A percentile compares a stretch with the other conserved stretches of the same genome.
phyloP scores from a whole-genome alignment of 345 rosid genomes.

The Eucalyptus sideroxylon region DNA sequence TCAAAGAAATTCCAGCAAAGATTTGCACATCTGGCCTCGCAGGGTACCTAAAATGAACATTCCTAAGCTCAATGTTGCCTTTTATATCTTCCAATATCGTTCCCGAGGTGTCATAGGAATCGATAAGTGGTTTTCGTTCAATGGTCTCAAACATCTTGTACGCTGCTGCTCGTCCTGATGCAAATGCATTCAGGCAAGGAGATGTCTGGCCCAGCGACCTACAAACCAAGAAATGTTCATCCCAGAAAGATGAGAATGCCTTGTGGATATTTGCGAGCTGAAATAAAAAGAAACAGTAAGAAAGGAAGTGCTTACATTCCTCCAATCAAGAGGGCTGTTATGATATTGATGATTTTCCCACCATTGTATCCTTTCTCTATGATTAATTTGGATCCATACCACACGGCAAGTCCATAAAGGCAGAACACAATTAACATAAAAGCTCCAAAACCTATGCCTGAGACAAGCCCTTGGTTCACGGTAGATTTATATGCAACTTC shows the following conservation, averaged over 20 bases:
- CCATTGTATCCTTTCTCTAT: slow-evolving; percentile 58
- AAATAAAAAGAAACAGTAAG: neutral
- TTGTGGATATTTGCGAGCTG: neutral
- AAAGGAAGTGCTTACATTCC: slow-evolving; percentile 43
- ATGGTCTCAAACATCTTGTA: slow-evolving; percentile 69
- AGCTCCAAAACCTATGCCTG: slow-evolving; percentile 63
- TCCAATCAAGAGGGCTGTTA: slow-evolving; percentile 56
- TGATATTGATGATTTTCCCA: slow-evolving; percentile 62
- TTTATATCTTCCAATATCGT: slow-evolving; percentile 20
- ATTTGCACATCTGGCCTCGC: slow-evolving; percentile 63
- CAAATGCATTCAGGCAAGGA: slow-evolving; percentile 52
- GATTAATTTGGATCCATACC: slow-evolving; percentile 67
- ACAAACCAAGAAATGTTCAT: neutral
- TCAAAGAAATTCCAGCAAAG: slow-evolving; percentile 44
- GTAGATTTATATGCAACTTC: slow-evolving; percentile 45
- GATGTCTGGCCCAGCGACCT: slow-evolving; percentile 64
- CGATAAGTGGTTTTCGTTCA: slow-evolving; percentile 35
- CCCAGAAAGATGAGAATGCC: neutral
- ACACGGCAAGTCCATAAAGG: slow-evolving; percentile 49
- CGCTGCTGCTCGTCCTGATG: slow-evolving; percentile 61
- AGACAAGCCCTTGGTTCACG: slow-evolving; percentile 50
- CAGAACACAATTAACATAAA: slow-evolving; percentile 27
- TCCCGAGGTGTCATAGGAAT: slow-evolving; percentile 35
- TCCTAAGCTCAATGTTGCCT: slow-evolving; percentile 47
- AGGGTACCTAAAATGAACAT: slow-evolving; percentile 55